A percentile compares a stretch with the other conserved stretches of the same genome.
Evolutionary conservation across 2,329 filamentous ascomycete genomes (phyloP).

Genomic region (Pseudocercospora macadamiae): DNA sequence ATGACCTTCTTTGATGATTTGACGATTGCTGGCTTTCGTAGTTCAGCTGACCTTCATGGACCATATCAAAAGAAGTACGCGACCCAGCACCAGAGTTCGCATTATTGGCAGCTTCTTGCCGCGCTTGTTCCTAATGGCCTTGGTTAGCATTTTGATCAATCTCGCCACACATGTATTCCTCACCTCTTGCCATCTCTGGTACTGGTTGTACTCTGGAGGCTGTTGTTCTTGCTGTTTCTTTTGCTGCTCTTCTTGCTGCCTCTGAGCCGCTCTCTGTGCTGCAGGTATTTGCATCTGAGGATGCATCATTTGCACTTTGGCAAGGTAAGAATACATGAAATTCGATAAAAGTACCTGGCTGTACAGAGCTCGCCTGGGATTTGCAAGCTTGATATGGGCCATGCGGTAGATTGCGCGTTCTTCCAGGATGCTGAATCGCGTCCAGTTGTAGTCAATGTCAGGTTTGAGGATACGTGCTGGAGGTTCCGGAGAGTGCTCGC

Average conservation of each 20-base stretch:
- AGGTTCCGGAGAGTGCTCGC: constrained; percentile 78
- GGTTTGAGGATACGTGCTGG: constrained; percentile 72
- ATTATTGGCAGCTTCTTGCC: constrained; percentile 30
- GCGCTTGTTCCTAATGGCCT: constrained; percentile 36
- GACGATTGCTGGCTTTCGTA: constrained; percentile 13
- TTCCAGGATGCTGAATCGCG: constrained; percentile 89
- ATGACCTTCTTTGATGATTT: constrained; percentile 28
- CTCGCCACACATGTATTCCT: constrained; percentile 20
- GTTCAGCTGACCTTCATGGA: constrained; percentile 26
- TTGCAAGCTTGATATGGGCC: constrained; percentile 99
- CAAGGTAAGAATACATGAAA: constrained; percentile 99
- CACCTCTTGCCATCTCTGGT: constrained; percentile 43
- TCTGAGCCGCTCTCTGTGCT: constrained; percentile 57
- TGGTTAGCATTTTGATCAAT: constrained; percentile 5
- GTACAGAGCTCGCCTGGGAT: constrained; percentile 85
- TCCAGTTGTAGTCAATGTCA: constrained; percentile 95
- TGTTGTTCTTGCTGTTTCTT: constrained; percentile 28
- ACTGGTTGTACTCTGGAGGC: constrained; percentile 40
- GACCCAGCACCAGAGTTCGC: constrained; percentile 13
- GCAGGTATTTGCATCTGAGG: constrained; percentile 88
- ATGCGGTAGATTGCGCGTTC: constrained; percentile 97
- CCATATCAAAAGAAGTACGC: constrained; percentile 30
- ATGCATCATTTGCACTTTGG: constrained; percentile 98
- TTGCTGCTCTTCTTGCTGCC: constrained; percentile 21
- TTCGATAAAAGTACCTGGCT: constrained; percentile 97